Evolutionary conservation across 805 yeast species (phyloP), one percentile per base, ranked within the genome.

Genomic region (Teunomyces gatunensis): DNA sequence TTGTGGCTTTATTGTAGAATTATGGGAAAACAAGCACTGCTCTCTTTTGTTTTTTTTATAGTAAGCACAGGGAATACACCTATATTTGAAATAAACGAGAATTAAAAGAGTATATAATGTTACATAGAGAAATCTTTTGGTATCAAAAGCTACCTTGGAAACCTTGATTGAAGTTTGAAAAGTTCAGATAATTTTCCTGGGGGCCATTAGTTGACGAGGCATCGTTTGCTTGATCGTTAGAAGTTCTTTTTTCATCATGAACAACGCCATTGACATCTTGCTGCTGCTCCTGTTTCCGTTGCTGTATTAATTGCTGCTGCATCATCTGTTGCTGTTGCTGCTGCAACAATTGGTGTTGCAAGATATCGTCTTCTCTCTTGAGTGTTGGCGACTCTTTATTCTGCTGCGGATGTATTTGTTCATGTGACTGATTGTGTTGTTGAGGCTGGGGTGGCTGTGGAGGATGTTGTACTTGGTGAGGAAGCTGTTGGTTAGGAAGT

Each of bases 381-480:
- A 37, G 40, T 7, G 40, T 20, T 6, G 40, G 18, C 40, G 40
- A 37, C n/a, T 37, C 40, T 27, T 37, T 37, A 11, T 37, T 23
- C 21, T 27, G 43, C 17, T 40, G 43, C n/a, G n/a, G n/a, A 11
- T 27, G 32, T 28, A 40, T 17, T 27, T 40, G 43, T 15, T 37
- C 40, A 12, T 40, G 34, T n/a, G 25, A 23, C n/a, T 13, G 27
- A 27, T 28, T 27, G 28, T 40, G 52, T 57, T 49, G 46, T 40
- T 39, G 30, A 44, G 39, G 49, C 33, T 54, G 42, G 42, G 48
- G 12, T 45, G 28, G 43, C 11, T 36, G 40, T 36, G 23, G 20
- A 10, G 43, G 17, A 10, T 25, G 54, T 20, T 48, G 50, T 13
- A 45, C 45, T 37, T 47, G 60, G 25, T 49, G 54, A 33, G 27